Base-by-base conservation (phyloP, 768 basidiomycete genomes). In the Boletus huronensis region DNA sequence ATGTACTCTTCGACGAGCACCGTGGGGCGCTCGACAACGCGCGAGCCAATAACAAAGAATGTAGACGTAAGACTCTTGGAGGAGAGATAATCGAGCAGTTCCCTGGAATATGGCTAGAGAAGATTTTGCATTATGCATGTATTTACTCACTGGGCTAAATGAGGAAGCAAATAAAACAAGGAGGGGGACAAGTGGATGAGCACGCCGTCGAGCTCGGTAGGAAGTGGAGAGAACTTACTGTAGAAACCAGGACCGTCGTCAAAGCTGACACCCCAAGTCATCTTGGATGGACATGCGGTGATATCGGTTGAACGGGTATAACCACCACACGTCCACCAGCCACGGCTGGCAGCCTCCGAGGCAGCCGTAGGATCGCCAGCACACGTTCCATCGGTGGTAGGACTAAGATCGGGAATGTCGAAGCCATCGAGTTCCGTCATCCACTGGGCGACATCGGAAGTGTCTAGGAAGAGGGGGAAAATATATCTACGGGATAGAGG, bases 291-390 rank as follows among this genome's bases (percentile, higher is more conserved):
- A 67, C 90, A 93, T 11, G 79, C 67, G 38, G 79, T 77, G 59
- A 93, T 84, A 68, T 93, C 80, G 16, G 75, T 76, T 11, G 39
- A 53, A 8, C 86, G 77, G 14, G 84, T 84, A 61, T 76, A 77
- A 11, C 86, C 86, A 63, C 90, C 88, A 62, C 92, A 95, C 28
- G 93, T 90, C 92, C 92, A 95, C 92, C 92, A 95, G 41, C 91
- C 91, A 59, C 82, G 82, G 42, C 69, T 69, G n/a, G 79, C 72
- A 32, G 85, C 81, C 41, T 85, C 69, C 0, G 80, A 73, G 5
- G 80, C 82, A 5, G 82, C 80, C 7, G 62, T 67, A 23, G 85
- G 77, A 60, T 90, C 81, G 46, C 77, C 76, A 13, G 61, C 73
- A 67, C 92, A 94, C 2, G 84, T 79, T n/a, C 88, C 88, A 55